phyloP scores from a whole-genome alignment of 2,329 filamentous ascomycete genomes.

The Phialophora macrospora region DNA sequence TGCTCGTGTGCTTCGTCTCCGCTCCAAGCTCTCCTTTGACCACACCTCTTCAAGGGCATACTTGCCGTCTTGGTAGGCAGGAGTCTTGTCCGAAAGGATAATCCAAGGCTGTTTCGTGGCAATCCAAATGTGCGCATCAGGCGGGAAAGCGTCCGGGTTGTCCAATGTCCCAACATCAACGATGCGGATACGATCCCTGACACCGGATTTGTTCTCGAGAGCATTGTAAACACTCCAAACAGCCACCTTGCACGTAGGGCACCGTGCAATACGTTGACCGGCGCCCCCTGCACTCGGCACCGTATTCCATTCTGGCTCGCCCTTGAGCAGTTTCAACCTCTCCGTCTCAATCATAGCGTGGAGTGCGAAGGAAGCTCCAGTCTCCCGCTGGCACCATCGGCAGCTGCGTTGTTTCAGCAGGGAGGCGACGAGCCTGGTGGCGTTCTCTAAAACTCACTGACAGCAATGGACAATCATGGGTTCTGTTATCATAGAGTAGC shows the following conservation, averaged over 20 bases:
- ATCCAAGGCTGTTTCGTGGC: conserved; percentile 50
- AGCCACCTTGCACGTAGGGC: conserved; percentile 50
- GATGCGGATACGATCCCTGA: conserved; percentile 41
- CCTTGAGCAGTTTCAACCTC: conserved; percentile 44
- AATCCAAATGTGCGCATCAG: conserved; percentile 55
- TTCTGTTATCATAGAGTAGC: conserved; percentile 27
- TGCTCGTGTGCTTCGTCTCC: conserved; percentile 26
- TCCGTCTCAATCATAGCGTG: conserved; percentile 37
- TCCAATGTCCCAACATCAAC: conserved; percentile 56
- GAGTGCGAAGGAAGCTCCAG: conserved; percentile 33
- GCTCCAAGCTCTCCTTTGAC: conserved; percentile 44
- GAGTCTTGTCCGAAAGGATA: conserved; percentile 45
- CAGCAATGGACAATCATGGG: conserved; percentile 36
- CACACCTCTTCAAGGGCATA: conserved; percentile 46
- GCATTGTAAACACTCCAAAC: conserved; percentile 51
- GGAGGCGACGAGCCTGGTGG: background rate
- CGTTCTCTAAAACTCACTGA: conserved; percentile 28
- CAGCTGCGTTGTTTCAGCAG: conserved; percentile 25
- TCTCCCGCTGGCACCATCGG: conserved; percentile 37
- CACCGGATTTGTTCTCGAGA: conserved; percentile 40
- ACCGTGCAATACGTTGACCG: conserved; percentile 52
- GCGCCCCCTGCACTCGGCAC: conserved; percentile 50
- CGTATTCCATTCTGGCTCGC: conserved; percentile 39
- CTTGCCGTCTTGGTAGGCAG: conserved; percentile 45
- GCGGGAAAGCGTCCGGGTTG: conserved; percentile 46